These are phyloP conservation scores for Coniella lustricola DNA, from an alignment of 2,329 filamentous ascomycete genomes.

Conservation along the genomic window DNA sequence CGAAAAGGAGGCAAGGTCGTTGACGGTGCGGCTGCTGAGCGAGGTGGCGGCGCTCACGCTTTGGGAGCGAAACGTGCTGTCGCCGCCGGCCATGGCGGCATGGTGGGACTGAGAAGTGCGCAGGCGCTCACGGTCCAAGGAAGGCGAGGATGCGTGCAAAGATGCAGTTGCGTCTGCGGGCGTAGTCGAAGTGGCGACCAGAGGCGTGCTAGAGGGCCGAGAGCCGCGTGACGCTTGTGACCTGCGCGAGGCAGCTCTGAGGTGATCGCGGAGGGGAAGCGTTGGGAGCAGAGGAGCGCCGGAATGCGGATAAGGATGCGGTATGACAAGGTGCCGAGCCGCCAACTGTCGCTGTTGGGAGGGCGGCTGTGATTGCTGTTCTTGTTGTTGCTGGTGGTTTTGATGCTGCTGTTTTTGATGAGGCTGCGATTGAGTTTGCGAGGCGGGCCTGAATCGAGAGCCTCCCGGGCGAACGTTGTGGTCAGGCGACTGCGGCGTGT, in stretches of 20 bases:
- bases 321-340: background rate
- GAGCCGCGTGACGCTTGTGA: background rate
- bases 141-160: background rate
- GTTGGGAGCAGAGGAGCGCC: background rate
- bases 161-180: background rate
- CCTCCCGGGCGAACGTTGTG: constrained; percentile 3
- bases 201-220: background rate
- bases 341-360: background rate
- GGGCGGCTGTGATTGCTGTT: constrained; percentile 1
- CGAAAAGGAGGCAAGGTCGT: constrained; percentile 29
- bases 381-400: background rate
- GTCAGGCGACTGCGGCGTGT: background rate
- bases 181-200: background rate
- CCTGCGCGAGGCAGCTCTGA: constrained; percentile 3
- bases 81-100: constrained; percentile 23
- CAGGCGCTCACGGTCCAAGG: constrained; percentile 8
- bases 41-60: constrained; percentile 37
- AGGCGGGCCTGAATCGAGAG: background rate
- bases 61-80: constrained; percentile 40
- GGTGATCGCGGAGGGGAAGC: constrained; percentile 3
- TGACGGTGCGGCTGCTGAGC: constrained; percentile 40
- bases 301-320: constrained; percentile 1
- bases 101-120: constrained; percentile 6
- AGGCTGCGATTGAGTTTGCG: too few species aligned
- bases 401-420: too few species aligned